Conservation (phyloP, 2,329 filamentous ascomycete genomes). For the Fusarium agapanthi region DNA sequence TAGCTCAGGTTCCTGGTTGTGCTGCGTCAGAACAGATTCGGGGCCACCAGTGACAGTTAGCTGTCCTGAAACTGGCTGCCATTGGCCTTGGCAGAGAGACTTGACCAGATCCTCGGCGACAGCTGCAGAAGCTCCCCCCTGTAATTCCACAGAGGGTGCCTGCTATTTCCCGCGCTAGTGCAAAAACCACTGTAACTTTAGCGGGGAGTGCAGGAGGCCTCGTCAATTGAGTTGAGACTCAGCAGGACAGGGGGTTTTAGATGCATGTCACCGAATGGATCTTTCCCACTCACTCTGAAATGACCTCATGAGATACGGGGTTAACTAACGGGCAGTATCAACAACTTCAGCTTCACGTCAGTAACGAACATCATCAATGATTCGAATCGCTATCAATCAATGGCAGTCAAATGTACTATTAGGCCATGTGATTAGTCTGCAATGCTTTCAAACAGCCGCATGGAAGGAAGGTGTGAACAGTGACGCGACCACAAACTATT, state of each 20-base stretch:
- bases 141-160: conserved; percentile 12
- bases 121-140: conserved; percentile 25
- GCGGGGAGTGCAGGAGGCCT: conserved; percentile 30
- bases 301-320: conserved; percentile 18
- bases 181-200: conserved; percentile 1
- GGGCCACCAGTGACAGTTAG: conserved; percentile 29
- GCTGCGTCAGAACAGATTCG: conserved; percentile 15
- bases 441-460: neutral
- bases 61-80: conserved; percentile 25
- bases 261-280: conserved; percentile 21
- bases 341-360: neutral
- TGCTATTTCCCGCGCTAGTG: conserved; percentile 16
- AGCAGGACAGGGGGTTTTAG: conserved; percentile 30
- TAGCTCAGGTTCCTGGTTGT: conserved; percentile 7
- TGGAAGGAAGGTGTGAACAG: neutral
- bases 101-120: conserved; percentile 36
- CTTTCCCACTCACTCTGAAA: neutral
- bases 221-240: conserved; percentile 27
- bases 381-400: neutral
- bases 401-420: neutral
- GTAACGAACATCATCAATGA: neutral
- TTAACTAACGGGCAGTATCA: neutral
- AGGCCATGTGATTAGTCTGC: neutral
- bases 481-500: neutral
- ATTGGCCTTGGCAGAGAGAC: conserved; percentile 36